Conservation (phyloP, 768 basidiomycete genomes). For the Phylloporus arenicola region DNA sequence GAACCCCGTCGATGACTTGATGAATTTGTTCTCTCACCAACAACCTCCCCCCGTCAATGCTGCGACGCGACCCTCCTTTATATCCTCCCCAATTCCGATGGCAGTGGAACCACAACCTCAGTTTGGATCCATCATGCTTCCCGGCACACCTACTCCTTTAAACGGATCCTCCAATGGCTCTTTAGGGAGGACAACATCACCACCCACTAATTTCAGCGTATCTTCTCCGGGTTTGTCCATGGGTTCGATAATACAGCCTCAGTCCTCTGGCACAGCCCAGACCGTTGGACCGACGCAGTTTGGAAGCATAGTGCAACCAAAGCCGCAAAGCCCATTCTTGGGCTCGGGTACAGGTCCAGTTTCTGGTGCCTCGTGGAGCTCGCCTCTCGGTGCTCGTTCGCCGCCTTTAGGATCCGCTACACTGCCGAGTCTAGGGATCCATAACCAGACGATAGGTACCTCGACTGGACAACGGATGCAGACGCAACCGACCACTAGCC, state of each 20-base stretch:
- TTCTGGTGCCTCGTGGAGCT: conserved; percentile 1
- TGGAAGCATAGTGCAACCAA: conserved; percentile 15
- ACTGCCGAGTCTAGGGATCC: conserved; percentile 2
- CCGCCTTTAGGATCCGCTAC: conserved; percentile 15
- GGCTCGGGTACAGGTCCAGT: not conserved
- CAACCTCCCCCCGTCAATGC: conserved; percentile 20
- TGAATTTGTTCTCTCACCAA: conserved; percentile 46
- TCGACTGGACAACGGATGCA: conserved; percentile 19
- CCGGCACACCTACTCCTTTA: conserved; percentile 34
- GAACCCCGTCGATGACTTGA: conserved; percentile 50
- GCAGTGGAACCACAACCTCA: conserved; percentile 20
- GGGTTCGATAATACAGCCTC: conserved; percentile 1
- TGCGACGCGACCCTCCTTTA: conserved; percentile 23
- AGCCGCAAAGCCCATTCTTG: conserved; percentile 8
- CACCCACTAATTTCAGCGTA: conserved; percentile 6
- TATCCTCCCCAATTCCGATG: conserved; percentile 14
- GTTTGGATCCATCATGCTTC: conserved; percentile 40
- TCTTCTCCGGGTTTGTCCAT: not conserved
- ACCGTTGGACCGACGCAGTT: conserved; percentile 8
- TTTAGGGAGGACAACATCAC: conserved; percentile 11
- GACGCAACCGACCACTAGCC: conserved; percentile 20
- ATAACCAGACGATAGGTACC: not conserved
- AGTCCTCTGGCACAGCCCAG: not conserved
- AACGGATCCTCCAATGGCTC: conserved; percentile 14
- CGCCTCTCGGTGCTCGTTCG: conserved; percentile 7